Percentiles rank a stretch among this genome's conserved stretches.
These are phyloP conservation scores for Rhodamnia rubescens DNA, from an alignment of 345 rosid genomes.

Conservation along the genomic window DNA sequence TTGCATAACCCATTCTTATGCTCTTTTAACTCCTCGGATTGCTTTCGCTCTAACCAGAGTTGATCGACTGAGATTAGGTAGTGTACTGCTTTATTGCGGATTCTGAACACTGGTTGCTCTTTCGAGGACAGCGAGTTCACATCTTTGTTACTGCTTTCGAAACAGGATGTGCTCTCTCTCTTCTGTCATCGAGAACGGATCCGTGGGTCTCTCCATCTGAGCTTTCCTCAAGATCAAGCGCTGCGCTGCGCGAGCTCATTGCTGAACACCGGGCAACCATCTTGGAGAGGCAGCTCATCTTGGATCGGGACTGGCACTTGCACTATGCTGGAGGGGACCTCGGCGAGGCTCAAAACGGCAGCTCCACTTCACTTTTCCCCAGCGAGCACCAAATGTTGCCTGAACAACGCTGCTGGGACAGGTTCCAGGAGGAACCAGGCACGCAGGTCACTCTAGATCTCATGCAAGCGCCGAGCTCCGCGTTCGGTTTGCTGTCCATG, in stretches of 20 bases:
- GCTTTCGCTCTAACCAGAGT: neutral
- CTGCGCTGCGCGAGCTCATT: slow-evolving; percentile 41
- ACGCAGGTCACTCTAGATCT: slow-evolving; percentile 34
- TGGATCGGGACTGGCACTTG: slow-evolving; percentile 4
- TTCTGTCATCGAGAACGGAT: slow-evolving; percentile 43
- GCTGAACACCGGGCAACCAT: slow-evolving; percentile 37
- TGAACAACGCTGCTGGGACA: slow-evolving; percentile 9
- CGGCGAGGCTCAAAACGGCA: neutral
- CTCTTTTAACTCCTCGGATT: neutral
- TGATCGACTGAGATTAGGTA: neutral
- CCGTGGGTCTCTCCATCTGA: slow-evolving; percentile 31
- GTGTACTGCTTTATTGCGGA: neutral
- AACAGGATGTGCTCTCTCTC: slow-evolving; percentile 53
- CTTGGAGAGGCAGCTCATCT: slow-evolving; percentile 20
- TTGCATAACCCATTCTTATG: neutral
- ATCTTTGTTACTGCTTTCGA: neutral
- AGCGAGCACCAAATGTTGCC: slow-evolving; percentile 1
- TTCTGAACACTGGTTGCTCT: neutral
- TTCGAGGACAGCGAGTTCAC: neutral
- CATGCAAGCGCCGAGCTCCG: slow-evolving; percentile 31
- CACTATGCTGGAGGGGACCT: slow-evolving; percentile 4
- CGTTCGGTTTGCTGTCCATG: slow-evolving; percentile 18
- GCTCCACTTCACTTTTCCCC: neutral
- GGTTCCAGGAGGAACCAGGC: slow-evolving; percentile 6
- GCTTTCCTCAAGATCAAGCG: slow-evolving; percentile 37